Evolutionary conservation across 306 rosid species (phyloP), one percentile per base, ranked within the genome.

Genomic region (Trifolium subterraneum): DNA sequence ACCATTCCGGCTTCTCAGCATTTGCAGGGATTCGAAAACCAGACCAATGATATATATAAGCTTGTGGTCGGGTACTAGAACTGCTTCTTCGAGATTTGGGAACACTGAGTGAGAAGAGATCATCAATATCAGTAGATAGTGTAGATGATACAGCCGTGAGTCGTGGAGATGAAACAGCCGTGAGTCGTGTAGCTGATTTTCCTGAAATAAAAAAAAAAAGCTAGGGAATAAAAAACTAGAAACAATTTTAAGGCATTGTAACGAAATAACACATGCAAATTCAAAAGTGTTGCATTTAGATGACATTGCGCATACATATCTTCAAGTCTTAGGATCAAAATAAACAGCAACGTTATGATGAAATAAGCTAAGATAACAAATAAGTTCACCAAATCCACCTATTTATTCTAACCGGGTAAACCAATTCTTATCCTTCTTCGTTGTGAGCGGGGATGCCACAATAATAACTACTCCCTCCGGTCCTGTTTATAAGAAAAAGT

Each of bases 1-100:
- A 88, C 98, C 98, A 93, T 62, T 87, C 90, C 22, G 97, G 98
- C 81, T 89, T 91, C 87, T 89, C 88, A 41, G 80, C 75, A 48
- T 76, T 77, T 71, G 79, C 68, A 7, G 96, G 87, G 74, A 78
- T 75, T 60, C 87, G 86, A 59, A 77, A 65, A 38, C 88, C 76
- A 22, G 84, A 78, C 10, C 92, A 87, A 68, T 82, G 66, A 10
- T 60, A 60, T 60, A 29, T 29, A 8, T 60, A 63, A 71, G 97
- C 92, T 69, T 77, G 96, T 18, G 75, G 52, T 13, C 72, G 11
- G 42, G 73, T 85, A 33, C 59, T 19, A 73, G 81, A 80, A 68
- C 42, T 64, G 48, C 66, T 25, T 70, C 73, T 82, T 25, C 55
- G 62, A 16, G 83, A 69, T 27, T 74, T 0, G 18, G 87, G 88